These are phyloP conservation scores for Botrytis porri DNA, from an alignment of 2,329 filamentous ascomycete species.

Conservation along the genomic window DNA sequence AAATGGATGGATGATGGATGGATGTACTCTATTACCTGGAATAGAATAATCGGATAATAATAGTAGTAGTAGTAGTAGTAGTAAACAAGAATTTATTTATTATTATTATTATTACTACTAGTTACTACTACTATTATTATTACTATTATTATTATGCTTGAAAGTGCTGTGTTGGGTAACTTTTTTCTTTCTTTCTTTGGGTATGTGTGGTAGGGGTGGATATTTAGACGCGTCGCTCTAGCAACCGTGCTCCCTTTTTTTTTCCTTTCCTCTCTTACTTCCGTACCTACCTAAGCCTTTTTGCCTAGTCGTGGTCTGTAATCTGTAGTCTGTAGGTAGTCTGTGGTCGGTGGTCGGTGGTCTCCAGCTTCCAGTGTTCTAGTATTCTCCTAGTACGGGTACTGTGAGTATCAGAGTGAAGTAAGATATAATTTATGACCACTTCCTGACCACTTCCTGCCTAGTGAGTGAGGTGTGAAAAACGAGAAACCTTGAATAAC, in stretches of 20 bases:
- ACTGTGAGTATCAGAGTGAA: no score
- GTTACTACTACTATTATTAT: no score
- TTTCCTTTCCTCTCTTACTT: neutral
- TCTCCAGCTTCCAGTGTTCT: no score
- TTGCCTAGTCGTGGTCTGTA: no score
- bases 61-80: neutral
- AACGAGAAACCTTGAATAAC: neutral
- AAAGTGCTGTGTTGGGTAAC: neutral
- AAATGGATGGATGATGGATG: neutral
- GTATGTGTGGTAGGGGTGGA: neutral
- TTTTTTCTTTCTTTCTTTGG: neutral
- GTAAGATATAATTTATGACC: no score
- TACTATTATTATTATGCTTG: neutral
- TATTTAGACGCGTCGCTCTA: slow-evolving; percentile 9
- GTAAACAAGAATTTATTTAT: neutral
- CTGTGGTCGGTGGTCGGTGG: no score
- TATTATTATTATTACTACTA: no score
- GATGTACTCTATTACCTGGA: neutral
- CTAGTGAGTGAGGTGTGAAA: neutral
- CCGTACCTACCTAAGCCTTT: neutral
- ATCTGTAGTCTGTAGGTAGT: no score
- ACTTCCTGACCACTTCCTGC: no score
- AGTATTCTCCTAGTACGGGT: neutral
- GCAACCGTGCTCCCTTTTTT: slow-evolving; percentile 14
- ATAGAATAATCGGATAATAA: neutral